Conservation (phyloP, 371 early-diverging fungal genomes). For the Mycotypha africana region DNA sequence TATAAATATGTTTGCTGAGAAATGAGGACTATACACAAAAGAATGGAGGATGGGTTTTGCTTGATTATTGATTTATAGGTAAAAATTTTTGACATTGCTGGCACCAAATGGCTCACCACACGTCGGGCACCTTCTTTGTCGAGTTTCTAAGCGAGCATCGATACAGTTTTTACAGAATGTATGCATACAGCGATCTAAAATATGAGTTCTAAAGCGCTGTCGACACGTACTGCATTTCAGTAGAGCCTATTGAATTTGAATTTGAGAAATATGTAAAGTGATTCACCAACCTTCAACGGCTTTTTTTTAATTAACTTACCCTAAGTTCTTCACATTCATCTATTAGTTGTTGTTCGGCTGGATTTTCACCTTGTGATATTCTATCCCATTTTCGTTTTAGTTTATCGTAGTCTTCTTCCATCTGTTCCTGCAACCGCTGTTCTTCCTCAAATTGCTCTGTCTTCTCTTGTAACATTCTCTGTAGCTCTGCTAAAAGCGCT, state of each 20-base stretch:
- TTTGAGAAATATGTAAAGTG: not conserved
- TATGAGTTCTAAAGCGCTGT: constrained; percentile 79
- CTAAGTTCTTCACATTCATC: constrained; percentile 40
- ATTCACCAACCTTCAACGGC: no score
- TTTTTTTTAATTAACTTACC: constrained; percentile 14
- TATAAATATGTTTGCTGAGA: no score
- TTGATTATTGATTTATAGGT: constrained; percentile 70
- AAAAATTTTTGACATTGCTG: constrained; percentile 90
- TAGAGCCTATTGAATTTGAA: constrained; percentile 49
- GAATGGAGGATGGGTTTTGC: no score
- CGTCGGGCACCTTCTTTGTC: constrained; percentile 98
- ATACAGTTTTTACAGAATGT: constrained; percentile 96
- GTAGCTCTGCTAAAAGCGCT: constrained; percentile 6
- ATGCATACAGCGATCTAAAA: constrained; percentile 90
- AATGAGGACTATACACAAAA: no score
- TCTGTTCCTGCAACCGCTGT: constrained; percentile 40
- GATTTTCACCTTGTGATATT: constrained; percentile 41
- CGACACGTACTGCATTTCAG: constrained; percentile 89
- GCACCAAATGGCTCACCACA: constrained; percentile 92
- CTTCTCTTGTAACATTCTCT: constrained; percentile 50
- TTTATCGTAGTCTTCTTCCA: constrained; percentile 51
- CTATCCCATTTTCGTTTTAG: constrained; percentile 55
- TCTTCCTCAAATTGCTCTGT: constrained; percentile 53
- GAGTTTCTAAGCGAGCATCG: constrained; percentile 80
- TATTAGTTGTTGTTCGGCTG: constrained; percentile 47